phyloP scores from a whole-genome alignment of 129 eudicot genomes.

The Pulicaria dysenterica region DNA sequence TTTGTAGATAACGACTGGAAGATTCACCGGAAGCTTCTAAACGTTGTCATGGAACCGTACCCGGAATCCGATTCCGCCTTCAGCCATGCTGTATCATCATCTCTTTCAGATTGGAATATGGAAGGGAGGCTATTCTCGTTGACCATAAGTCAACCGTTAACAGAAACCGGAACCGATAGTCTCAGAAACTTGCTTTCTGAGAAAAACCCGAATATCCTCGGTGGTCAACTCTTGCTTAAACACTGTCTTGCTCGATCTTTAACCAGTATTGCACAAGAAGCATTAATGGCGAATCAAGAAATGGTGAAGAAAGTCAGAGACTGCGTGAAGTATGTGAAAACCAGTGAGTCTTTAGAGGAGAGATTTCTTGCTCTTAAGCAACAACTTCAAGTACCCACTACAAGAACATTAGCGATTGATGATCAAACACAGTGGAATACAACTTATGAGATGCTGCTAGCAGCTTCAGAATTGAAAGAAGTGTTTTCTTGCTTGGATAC shows the following conservation, averaged over 20 bases:
- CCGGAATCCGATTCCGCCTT: conserved; percentile 36
- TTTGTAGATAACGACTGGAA: conserved; percentile 86
- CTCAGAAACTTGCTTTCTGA: conserved; percentile 28
- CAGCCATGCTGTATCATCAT: conserved; percentile 26
- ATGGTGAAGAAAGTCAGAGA: conserved; percentile 64
- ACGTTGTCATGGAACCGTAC: conserved; percentile 49
- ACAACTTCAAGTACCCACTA: conserved; percentile 80
- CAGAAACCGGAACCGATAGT: conserved; percentile 18
- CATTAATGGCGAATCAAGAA: conserved; percentile 42
- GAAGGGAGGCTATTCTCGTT: conserved; percentile 32
- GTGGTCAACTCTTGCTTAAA: conserved; percentile 61
- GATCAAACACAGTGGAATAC: conserved; percentile 82
- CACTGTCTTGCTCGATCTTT: conserved; percentile 74
- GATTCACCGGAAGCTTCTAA: conserved; percentile 63
- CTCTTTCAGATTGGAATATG: conserved; percentile 34
- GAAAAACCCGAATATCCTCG: conserved; percentile 46
- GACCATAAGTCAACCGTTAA: conserved; percentile 23
- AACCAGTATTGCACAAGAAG: conserved; percentile 64
- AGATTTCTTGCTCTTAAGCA: conserved; percentile 64
- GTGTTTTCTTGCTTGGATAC: conserved; percentile 84
- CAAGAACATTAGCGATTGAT: conserved; percentile 59
- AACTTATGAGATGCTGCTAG: conserved; percentile 74
- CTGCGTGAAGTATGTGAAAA: conserved; percentile 81
- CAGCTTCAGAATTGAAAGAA: conserved; percentile 79
- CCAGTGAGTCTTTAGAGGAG: conserved; percentile 64